phyloP scores from a whole-genome alignment of 345 rosid species.

The Atalantia buxifolia region DNA sequence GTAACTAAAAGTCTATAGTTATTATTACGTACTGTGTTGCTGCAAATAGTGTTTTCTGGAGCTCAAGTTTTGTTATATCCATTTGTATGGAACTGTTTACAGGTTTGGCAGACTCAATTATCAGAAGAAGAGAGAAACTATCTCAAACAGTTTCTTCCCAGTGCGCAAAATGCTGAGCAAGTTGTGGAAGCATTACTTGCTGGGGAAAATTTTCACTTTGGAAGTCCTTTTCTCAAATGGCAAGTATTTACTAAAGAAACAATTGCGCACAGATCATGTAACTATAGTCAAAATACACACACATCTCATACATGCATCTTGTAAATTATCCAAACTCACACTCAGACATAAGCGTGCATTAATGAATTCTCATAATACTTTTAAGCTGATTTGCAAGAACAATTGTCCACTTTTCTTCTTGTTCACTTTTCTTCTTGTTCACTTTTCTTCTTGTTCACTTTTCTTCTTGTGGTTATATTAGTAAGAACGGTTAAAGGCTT shows the following conservation, averaged over 20 bases:
- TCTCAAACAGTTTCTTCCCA: conserved; percentile 85
- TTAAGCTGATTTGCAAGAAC: too few species aligned
- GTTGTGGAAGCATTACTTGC: conserved; percentile 57
- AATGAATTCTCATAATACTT: neutral
- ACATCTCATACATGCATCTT: neutral
- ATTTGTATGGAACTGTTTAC: conserved; percentile 15
- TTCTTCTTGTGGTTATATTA: neutral
- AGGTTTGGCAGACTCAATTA: conserved; percentile 73
- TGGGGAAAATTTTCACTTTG: conserved; percentile 80
- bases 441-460: neutral
- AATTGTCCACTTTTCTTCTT: neutral
- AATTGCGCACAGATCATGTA: neutral
- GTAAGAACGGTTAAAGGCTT: neutral
- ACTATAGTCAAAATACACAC: neutral
- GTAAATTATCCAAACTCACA: neutral
- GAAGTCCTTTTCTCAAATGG: conserved; percentile 82
- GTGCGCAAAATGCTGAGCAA: conserved; percentile 48
- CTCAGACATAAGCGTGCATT: neutral
- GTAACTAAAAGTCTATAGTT: conserved; percentile 31
- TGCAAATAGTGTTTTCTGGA: conserved; percentile 7
- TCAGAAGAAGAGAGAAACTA: conserved; percentile 65
- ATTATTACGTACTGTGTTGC: conserved; percentile 6
- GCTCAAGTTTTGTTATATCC: conserved; percentile 8
- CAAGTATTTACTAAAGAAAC: conserved; percentile 28
- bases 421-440: neutral